Percentiles rank a stretch among this genome's conserved stretches.
phyloP scores from a whole-genome alignment of 83 land plant genomes.

The Picea mariana region DNA sequence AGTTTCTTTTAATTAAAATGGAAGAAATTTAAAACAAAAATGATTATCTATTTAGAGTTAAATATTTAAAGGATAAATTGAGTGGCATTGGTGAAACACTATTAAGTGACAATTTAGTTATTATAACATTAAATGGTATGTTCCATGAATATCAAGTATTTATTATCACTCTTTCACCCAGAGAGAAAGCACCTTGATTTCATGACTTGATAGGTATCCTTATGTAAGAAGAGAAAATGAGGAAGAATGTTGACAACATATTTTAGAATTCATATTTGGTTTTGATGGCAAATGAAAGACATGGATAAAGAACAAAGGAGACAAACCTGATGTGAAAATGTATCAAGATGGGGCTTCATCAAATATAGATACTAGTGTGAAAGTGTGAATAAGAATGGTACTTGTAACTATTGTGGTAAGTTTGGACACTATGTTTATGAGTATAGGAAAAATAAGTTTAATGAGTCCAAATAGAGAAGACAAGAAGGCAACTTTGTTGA shows the following conservation, averaged over 20 bases:
- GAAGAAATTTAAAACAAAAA: background rate
- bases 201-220: background rate
- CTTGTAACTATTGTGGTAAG: too few relatives aligned
- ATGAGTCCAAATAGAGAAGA: too few relatives aligned
- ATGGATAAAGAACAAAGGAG: background rate
- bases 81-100: background rate
- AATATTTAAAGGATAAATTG: background rate
- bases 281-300: background rate
- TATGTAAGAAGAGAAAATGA: background rate
- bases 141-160: background rate
- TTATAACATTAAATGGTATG: background rate
- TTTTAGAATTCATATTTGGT: background rate
- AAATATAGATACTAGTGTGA: too few relatives aligned
- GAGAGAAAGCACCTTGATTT: background rate
- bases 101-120: background rate
- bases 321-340: too few relatives aligned
- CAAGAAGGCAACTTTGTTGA: too few relatives aligned
- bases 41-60: background rate
- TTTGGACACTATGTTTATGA: too few relatives aligned
- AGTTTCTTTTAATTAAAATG: too few relatives aligned
- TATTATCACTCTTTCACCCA: background rate
- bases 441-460: too few relatives aligned
- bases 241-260: background rate
- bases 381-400: too few relatives aligned
- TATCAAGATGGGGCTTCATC: too few relatives aligned